phyloP scores from a whole-genome alignment of 2,329 filamentous ascomycete genomes.

The Colletotrichum karsti region DNA sequence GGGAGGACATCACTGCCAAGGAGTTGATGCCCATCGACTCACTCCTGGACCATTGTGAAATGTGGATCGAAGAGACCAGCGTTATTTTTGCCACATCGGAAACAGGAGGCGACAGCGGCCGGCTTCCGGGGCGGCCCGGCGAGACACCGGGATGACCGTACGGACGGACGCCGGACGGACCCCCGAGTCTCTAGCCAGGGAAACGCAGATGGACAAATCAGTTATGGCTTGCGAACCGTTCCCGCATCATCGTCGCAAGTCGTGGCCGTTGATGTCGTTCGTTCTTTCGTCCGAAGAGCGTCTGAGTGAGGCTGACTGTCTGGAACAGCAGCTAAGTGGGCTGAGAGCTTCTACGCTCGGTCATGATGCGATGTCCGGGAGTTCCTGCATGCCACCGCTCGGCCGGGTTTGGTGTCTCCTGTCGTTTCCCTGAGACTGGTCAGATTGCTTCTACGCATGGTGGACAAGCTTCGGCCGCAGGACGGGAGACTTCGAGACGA shows the following conservation, averaged over 20 bases:
- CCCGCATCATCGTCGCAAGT: background rate
- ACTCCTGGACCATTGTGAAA: no score
- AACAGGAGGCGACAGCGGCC: no score
- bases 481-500: background rate
- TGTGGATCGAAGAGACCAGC: no score
- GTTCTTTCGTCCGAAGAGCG: conserved; percentile 1
- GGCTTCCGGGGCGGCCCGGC: no score
- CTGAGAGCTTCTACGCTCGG: background rate
- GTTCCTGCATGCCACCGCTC: background rate
- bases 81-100: no score
- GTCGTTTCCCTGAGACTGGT: background rate
- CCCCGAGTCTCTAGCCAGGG: no score
- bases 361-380: background rate
- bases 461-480: background rate
- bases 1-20: no score
- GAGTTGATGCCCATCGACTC: no score
- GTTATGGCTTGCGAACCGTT: conserved; percentile 7
- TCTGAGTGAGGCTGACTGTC: conserved; percentile 2
- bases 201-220: background rate
- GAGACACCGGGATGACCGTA: no score
- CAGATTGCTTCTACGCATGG: background rate
- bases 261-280: background rate
- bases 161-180: background rate
- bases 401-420: background rate
- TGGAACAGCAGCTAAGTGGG: background rate